phyloP scores from a whole-genome alignment of 2,329 filamentous ascomycete species.

The Claviceps pazoutovae region DNA sequence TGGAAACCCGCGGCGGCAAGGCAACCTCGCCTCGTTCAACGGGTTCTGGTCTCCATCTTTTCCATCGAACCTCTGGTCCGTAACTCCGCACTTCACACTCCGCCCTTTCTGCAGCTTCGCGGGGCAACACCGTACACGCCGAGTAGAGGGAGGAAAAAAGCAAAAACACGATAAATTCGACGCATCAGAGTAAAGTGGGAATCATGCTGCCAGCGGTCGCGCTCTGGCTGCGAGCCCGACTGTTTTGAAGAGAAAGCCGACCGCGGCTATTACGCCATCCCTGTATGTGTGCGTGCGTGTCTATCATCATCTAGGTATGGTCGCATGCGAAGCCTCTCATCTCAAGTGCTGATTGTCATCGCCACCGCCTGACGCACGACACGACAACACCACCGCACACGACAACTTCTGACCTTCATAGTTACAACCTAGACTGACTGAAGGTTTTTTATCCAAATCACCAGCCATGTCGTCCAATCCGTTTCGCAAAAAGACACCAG shows the following conservation, averaged over 20 bases:
- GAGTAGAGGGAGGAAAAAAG: no score
- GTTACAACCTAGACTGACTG: neutral
- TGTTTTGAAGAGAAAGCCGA: neutral
- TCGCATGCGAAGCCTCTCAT: neutral
- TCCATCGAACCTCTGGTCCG: no score
- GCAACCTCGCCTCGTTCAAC: no score
- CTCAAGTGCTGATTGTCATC: neutral
- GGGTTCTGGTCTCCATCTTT: no score
- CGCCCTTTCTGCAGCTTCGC: no score
- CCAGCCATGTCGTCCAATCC: conserved; percentile 12
- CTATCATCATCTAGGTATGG: no score
- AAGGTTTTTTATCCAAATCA: neutral
- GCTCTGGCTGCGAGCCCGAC: conserved; percentile 4
- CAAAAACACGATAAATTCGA: no score
- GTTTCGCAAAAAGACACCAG: conserved; percentile 11
- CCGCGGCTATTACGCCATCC: neutral
- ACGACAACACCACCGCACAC: neutral
- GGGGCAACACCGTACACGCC: no score
- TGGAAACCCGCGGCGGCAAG: no score
- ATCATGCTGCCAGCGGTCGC: conserved; percentile 1
- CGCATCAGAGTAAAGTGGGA: no score
- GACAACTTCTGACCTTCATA: neutral
- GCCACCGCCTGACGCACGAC: neutral
- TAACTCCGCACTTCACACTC: no score
- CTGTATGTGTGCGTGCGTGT: neutral